phyloP scores from a whole-genome alignment of 176 grass and related monocot genomes.

The Bolboschoenus planiculmis region DNA sequence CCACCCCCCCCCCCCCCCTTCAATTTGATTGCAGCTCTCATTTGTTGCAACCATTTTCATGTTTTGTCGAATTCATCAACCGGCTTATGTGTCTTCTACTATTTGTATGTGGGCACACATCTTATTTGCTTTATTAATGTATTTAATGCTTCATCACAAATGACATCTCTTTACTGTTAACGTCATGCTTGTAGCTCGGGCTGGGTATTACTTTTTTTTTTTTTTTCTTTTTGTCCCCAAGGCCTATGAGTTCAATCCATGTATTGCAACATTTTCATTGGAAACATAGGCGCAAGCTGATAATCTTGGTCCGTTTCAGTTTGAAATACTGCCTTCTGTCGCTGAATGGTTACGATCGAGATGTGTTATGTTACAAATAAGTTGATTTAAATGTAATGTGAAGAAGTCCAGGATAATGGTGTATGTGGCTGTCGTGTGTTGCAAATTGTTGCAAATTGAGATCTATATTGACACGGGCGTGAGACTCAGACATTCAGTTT shows the following conservation, averaged over 20 bases:
- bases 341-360: background rate
- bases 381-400: background rate
- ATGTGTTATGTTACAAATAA: background rate
- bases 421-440: too few species aligned
- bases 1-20: background rate
- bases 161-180: background rate
- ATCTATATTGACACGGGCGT: too few species aligned
- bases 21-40: background rate
- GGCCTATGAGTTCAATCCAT: too few species aligned
- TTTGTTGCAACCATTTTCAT: conserved; percentile 5
- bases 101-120: background rate
- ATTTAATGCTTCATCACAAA: background rate
- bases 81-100: background rate
- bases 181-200: background rate
- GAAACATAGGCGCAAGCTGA: too few species aligned
- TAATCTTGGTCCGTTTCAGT: too few species aligned
- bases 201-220: too few species aligned
- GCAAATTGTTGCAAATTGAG: background rate
- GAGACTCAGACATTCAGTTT: too few species aligned
- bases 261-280: too few species aligned
- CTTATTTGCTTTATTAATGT: background rate
- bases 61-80: background rate
- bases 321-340: background rate
- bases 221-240: too few species aligned
- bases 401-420: background rate